Evolutionary conservation across 805 yeast genomes (phyloP).

Genomic region (Wickerhamiella slavikovae): DNA sequence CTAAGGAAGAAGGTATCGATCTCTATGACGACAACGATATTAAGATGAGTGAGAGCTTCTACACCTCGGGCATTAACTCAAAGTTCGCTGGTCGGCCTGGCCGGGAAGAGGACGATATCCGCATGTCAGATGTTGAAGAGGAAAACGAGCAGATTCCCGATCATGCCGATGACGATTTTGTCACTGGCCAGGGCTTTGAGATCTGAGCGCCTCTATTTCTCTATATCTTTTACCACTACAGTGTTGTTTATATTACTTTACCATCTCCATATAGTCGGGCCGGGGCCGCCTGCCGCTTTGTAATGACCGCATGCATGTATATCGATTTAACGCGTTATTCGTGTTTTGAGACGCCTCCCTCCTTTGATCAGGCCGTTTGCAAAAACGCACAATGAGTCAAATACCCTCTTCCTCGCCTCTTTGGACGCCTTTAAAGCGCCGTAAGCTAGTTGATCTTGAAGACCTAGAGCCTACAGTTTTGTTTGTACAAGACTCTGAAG

Average conservation of each 20-base stretch:
- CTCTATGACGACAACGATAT: constrained; percentile 19
- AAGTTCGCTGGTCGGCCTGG: constrained; percentile 9
- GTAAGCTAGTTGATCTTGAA: not conserved
- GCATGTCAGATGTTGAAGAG: constrained; percentile 9
- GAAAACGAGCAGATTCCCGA: constrained; percentile 11
- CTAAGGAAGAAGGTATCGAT: constrained; percentile 17
- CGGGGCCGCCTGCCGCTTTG: too few relatives aligned
- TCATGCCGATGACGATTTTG: constrained; percentile 38
- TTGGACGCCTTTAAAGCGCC: constrained; percentile 10
- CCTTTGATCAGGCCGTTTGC: too few relatives aligned
- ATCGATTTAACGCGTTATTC: too few relatives aligned
- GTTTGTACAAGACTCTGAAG: too few relatives aligned
- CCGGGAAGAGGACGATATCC: constrained; percentile 12
- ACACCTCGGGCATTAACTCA: constrained; percentile 14
- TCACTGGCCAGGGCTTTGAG: constrained; percentile 69
- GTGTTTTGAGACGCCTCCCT: too few relatives aligned
- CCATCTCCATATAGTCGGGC: too few relatives aligned
- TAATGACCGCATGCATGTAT: too few relatives aligned
- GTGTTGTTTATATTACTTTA: too few relatives aligned
- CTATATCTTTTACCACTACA: too few relatives aligned
- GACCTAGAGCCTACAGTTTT: constrained; percentile 1
- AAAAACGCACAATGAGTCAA: constrained; percentile 5
- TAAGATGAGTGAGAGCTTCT: constrained; percentile 15
- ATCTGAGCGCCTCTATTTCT: too few relatives aligned
- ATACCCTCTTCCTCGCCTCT: constrained; percentile 15